Conservation (phyloP, 73 alveolate species). For the Paramecium primaurelia region DNA sequence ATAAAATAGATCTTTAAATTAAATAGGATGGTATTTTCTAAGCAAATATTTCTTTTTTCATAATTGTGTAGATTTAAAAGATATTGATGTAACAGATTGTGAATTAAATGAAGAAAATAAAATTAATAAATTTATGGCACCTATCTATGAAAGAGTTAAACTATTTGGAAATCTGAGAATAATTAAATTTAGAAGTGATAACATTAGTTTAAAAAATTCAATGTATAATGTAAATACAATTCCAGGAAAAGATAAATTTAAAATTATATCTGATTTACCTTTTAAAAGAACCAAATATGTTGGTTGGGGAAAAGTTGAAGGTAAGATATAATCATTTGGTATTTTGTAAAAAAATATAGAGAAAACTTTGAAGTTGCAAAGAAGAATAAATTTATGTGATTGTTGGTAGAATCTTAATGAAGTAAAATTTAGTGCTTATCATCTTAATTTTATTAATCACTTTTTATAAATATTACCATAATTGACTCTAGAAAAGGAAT, state of each 20-base stretch:
- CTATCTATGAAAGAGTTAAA: neutral
- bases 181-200: neutral
- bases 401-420: neutral
- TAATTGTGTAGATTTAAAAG: neutral
- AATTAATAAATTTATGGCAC: neutral
- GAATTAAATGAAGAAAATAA: neutral
- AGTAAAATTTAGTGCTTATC: neutral
- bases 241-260: neutral
- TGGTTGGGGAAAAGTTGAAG: neutral
- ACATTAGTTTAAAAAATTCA: neutral
- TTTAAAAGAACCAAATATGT: neutral
- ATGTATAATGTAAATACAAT: neutral
- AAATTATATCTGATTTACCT: neutral
- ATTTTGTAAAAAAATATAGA: neutral
- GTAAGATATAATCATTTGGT: neutral
- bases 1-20: neutral
- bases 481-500: neutral
- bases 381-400: neutral
- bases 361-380: neutral
- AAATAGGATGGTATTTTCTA: neutral
- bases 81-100: neutral
- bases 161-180: neutral
- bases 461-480: neutral
- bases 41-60: neutral
- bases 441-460: neutral